Evolutionary conservation across 768 basidiomycete genomes (phyloP).

Genomic region (Boletus rubroflammeus): DNA sequence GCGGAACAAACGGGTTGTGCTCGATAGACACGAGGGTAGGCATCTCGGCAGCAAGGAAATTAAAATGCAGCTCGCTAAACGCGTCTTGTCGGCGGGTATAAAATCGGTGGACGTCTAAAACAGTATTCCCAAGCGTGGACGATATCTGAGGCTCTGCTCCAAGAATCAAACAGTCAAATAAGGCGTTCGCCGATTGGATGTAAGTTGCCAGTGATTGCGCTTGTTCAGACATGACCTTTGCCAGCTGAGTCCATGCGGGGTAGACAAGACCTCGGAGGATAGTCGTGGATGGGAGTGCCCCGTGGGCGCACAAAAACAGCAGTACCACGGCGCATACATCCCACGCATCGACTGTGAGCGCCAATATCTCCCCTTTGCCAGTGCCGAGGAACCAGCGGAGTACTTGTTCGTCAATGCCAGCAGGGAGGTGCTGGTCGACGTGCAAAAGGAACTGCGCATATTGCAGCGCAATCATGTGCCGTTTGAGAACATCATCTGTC

Average conservation of each 20-base stretch:
- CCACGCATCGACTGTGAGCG: slow-evolving; percentile 63
- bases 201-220: slow-evolving; percentile 45
- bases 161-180: slow-evolving; percentile 61
- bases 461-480: slow-evolving; percentile 53
- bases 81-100: slow-evolving; percentile 66
- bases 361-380: slow-evolving; percentile 60
- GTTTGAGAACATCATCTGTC: slow-evolving; percentile 43
- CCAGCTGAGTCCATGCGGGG: slow-evolving; percentile 67
- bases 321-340: slow-evolving; percentile 59
- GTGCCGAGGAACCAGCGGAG: slow-evolving; percentile 69
- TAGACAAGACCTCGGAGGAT: slow-evolving; percentile 74
- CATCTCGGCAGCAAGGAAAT: slow-evolving; percentile 56
- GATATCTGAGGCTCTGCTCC: slow-evolving; percentile 44
- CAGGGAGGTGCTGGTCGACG: slow-evolving; percentile 73
- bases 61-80: slow-evolving; percentile 64
- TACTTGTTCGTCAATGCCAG: slow-evolving; percentile 67
- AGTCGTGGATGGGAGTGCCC: slow-evolving; percentile 68
- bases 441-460: slow-evolving; percentile 71
- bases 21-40: slow-evolving; percentile 72
- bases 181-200: slow-evolving; percentile 57
- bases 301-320: slow-evolving; percentile 60
- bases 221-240: slow-evolving; percentile 37
- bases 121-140: slow-evolving; percentile 40
- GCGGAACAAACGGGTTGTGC: slow-evolving; percentile 50
- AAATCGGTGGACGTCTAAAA: slow-evolving; percentile 66